Conservation (phyloP, 1,284 basidiomycete species). For the Salmacisia buchloeana region DNA sequence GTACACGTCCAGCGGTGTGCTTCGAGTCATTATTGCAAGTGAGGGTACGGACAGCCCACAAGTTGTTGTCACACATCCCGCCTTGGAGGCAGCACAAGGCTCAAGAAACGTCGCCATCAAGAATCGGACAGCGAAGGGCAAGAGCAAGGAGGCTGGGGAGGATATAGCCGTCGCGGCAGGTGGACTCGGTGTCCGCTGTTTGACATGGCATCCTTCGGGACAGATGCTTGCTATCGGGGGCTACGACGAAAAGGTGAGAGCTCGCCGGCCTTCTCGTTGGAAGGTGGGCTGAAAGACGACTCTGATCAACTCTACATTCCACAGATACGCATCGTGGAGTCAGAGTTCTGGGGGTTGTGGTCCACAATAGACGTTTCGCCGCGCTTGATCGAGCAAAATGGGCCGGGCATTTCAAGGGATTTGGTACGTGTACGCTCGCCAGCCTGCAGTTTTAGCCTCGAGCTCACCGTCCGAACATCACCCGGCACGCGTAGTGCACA, state of each 20-base stretch:
- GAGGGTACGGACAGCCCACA: constrained; percentile 8
- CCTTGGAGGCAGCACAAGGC: not conserved
- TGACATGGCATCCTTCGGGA: constrained; percentile 46
- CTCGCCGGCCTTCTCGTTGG: not conserved
- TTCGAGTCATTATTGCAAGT: constrained; percentile 62
- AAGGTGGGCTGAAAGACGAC: not conserved
- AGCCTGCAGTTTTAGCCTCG: too few relatives aligned
- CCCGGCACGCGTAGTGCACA: not conserved
- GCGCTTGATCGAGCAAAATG: constrained; percentile 39
- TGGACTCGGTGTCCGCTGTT: constrained; percentile 43
- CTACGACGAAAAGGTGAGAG: constrained; percentile 43
- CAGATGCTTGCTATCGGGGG: constrained; percentile 49
- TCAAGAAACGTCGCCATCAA: not conserved
- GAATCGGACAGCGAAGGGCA: constrained; percentile 14
- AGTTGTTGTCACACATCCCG: not conserved
- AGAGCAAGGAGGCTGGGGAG: constrained; percentile 56
- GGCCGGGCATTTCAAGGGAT: constrained; percentile 42
- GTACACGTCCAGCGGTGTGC: constrained; percentile 65
- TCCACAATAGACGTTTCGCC: constrained; percentile 11
- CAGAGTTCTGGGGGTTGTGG: constrained; percentile 21
- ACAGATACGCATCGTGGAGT: constrained; percentile 21
- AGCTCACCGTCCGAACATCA: too few relatives aligned
- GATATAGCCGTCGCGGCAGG: constrained; percentile 57
- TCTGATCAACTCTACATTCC: not conserved
- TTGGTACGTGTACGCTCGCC: constrained; percentile 31